Conservation (phyloP, 352 stramenopile genomes). For the Phytophthora parvispora region DNA sequence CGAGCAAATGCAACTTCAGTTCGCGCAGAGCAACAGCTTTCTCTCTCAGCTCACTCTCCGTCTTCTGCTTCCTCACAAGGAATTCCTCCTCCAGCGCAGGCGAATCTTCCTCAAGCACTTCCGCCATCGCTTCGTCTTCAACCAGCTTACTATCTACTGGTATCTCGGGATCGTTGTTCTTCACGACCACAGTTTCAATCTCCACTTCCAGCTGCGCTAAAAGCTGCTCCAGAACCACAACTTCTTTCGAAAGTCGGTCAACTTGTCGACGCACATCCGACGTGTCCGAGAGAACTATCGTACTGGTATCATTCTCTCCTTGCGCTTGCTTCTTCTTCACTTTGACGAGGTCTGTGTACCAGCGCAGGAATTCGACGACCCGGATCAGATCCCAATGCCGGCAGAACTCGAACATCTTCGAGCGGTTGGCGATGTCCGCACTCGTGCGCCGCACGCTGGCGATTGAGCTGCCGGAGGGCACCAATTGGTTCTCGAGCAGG, state of each 20-base stretch:
- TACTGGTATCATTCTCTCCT: not conserved
- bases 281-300: conserved; percentile 28
- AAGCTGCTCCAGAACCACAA: conserved; percentile 44
- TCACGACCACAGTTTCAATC: conserved; percentile 16
- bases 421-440: conserved; percentile 51
- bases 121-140: conserved; percentile 16
- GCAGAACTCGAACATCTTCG: conserved; percentile 69
- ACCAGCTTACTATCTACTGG: not conserved
- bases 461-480: not conserved
- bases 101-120: conserved; percentile 7
- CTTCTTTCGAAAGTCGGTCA: conserved; percentile 44
- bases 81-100: conserved; percentile 22
- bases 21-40: conserved; percentile 45
- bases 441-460: conserved; percentile 41
- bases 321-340: conserved; percentile 16
- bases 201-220: conserved; percentile 58
- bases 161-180: conserved; percentile 7
- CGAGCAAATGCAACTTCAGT: conserved; percentile 61
- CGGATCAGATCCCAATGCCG: conserved; percentile 64
- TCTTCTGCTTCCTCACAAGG: conserved; percentile 27
- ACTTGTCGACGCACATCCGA: conserved; percentile 33
- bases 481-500: conserved; percentile 38
- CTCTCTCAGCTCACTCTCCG: conserved; percentile 33
- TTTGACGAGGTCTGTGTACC: conserved; percentile 58
- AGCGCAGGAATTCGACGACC: conserved; percentile 66